Conservation (phyloP, 2,329 filamentous ascomycete species). For the Pestalotiopsis sp. region DNA sequence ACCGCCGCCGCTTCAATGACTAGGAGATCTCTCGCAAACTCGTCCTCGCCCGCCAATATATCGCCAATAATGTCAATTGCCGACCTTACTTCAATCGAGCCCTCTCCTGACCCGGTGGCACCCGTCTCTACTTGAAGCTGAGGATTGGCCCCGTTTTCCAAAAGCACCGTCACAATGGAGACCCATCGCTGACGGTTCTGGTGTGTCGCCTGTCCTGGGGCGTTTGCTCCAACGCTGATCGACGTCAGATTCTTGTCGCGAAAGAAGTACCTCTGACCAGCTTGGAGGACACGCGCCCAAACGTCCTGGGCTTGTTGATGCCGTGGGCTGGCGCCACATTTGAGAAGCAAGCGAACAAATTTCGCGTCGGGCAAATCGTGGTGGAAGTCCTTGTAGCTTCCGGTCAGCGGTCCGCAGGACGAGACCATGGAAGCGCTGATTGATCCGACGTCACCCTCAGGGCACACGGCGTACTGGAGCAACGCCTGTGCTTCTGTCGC, state of each 20-base stretch:
- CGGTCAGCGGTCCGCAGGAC: constrained; percentile 10
- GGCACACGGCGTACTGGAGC: constrained; percentile 9
- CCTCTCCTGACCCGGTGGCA: background rate
- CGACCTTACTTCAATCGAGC: constrained; percentile 2
- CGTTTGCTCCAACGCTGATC: background rate
- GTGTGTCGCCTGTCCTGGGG: background rate
- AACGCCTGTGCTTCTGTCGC: constrained; percentile 1
- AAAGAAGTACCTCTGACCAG: constrained; percentile 7
- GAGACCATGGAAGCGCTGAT: constrained; percentile 1
- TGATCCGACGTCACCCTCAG: constrained; percentile 5
- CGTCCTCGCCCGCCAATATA: constrained; percentile 11
- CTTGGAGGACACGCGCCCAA: background rate
- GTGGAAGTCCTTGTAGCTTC: constrained; percentile 11
- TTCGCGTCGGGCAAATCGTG: constrained; percentile 11
- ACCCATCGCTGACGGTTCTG: constrained; percentile 14
- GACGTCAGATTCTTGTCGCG: background rate
- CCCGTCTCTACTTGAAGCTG: constrained; percentile 7
- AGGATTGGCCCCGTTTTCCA: constrained; percentile 8
- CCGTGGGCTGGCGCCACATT: background rate
- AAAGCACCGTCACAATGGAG: background rate
- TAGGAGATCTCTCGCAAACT: constrained; percentile 9
- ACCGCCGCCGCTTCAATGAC: constrained; percentile 11
- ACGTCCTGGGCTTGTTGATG: background rate
- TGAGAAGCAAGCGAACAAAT: constrained; percentile 6
- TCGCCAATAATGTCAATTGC: constrained; percentile 10